Conservation (phyloP, 768 basidiomycete genomes). For the Mrakia blollopis region DNA sequence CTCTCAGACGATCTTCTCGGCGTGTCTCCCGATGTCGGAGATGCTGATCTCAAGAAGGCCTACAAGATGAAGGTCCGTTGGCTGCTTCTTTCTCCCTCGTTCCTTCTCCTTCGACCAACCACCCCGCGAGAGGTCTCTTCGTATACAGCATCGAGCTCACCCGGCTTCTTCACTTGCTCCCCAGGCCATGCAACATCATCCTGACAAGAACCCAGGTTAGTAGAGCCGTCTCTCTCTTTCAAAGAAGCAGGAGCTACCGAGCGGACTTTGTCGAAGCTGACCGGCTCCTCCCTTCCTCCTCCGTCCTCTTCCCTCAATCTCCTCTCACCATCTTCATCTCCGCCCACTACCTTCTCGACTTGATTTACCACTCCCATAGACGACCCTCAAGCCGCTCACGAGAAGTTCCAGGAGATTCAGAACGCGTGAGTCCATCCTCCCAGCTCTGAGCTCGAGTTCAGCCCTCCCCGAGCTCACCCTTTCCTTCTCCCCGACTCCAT, state of each 20-base stretch:
- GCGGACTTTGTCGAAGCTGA: not conserved
- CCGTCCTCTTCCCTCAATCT: not conserved
- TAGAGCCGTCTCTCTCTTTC: not conserved
- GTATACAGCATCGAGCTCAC: not conserved
- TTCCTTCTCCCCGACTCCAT: no score
- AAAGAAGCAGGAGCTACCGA: not conserved
- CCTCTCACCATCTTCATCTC: not conserved
- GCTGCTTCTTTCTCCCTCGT: constrained; percentile 1
- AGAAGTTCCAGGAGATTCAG: constrained; percentile 36
- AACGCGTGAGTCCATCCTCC: constrained; percentile 27
- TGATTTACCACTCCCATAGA: not conserved
- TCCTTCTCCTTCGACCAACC: not conserved
- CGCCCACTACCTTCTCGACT: not conserved
- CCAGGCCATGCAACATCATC: constrained; percentile 39
- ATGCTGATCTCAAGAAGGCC: constrained; percentile 85
- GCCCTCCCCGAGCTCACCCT: not conserved
- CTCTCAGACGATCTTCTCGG: constrained; percentile 72
- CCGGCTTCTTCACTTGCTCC: not conserved
- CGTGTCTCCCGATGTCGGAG: constrained; percentile 69
- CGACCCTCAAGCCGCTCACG: constrained; percentile 30
- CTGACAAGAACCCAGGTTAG: constrained; percentile 36
- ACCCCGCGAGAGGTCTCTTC: not conserved
- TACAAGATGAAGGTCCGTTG: constrained; percentile 77
- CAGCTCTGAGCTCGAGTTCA: no score
- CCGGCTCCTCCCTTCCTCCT: not conserved